Evolutionary conservation across 345 rosid genomes (phyloP).

Genomic region (Acer negundo): DNA sequence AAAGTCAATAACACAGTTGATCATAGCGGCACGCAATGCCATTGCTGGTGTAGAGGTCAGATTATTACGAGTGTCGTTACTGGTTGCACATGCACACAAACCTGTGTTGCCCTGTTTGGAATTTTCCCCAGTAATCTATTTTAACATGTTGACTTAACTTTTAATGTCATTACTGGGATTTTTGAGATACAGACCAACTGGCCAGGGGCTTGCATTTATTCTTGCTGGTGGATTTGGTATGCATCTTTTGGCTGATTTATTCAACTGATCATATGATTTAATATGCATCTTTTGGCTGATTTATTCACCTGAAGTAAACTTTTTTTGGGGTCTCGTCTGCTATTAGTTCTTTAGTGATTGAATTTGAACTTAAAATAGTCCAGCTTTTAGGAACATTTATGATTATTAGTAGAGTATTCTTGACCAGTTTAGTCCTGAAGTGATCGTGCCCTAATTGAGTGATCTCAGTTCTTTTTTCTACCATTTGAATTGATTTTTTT

Average conservation of each 20-base stretch:
- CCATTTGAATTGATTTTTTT: not conserved
- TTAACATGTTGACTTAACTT: conserved; percentile 13
- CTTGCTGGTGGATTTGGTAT: conserved; percentile 97
- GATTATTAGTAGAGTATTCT: not conserved
- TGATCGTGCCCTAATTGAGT: not conserved
- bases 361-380: not conserved
- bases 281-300: too few species aligned
- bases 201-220: conserved; percentile 95
- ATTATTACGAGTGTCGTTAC: not conserved
- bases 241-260: conserved; percentile 17
- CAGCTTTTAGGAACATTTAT: not conserved
- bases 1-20: conserved; percentile 73
- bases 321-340: not conserved
- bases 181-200: conserved; percentile 81
- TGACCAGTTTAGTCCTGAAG: not conserved
- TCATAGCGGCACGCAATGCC: conserved; percentile 73
- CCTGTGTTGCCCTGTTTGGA: not conserved
- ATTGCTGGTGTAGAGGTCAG: conserved; percentile 76
- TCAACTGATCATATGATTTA: too few species aligned
- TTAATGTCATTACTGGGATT: conserved; percentile 56
- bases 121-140: conserved; percentile 6
- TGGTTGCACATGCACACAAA: not conserved
- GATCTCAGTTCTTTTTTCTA: not conserved
- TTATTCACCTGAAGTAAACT: conserved; percentile 5
- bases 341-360: not conserved